phyloP scores from a whole-genome alignment of 1,139 yeast genomes.

The Pichia sp. region DNA sequence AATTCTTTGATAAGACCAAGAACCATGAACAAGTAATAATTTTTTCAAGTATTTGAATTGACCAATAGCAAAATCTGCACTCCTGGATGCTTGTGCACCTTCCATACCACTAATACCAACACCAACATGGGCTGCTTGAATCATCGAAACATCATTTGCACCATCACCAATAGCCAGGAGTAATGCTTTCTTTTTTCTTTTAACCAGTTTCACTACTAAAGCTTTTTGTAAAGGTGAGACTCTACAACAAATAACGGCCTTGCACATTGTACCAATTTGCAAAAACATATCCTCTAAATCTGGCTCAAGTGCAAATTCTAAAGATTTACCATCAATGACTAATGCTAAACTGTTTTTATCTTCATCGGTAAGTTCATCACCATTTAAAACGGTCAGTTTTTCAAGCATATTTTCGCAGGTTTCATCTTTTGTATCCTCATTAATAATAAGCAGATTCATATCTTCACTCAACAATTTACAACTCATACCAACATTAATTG shows the following conservation, averaged over 20 bases:
- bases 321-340: conserved; percentile 88
- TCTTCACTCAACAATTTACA: conserved; percentile 92
- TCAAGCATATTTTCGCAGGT: conserved; percentile 66
- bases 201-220: conserved; percentile 86
- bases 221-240: conserved; percentile 98
- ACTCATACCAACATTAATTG: conserved; percentile 97
- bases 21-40: conserved; percentile 84
- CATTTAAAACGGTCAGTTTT: conserved; percentile 68
- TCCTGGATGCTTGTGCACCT: conserved; percentile 98
- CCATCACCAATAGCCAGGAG: conserved; percentile 96
- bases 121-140: conserved; percentile 98
- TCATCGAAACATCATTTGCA: conserved; percentile 98
- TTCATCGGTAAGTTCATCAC: conserved; percentile 55
- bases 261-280: conserved; percentile 78
- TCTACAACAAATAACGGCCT: conserved; percentile 95
- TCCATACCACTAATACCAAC: conserved; percentile 99
- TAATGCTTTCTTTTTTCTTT: conserved; percentile 69
- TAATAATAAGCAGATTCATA: conserved; percentile 85
- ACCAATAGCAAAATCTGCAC: conserved; percentile 96
- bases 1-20: conserved; percentile 96
- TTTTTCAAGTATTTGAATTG: conserved; percentile 85
- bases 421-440: conserved; percentile 75
- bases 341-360: conserved; percentile 82
- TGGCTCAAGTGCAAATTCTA: conserved; percentile 76
- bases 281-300: conserved; percentile 75